Base-by-base conservation (phyloP, 768 basidiomycete species). In the Leccinum broughii region DNA sequence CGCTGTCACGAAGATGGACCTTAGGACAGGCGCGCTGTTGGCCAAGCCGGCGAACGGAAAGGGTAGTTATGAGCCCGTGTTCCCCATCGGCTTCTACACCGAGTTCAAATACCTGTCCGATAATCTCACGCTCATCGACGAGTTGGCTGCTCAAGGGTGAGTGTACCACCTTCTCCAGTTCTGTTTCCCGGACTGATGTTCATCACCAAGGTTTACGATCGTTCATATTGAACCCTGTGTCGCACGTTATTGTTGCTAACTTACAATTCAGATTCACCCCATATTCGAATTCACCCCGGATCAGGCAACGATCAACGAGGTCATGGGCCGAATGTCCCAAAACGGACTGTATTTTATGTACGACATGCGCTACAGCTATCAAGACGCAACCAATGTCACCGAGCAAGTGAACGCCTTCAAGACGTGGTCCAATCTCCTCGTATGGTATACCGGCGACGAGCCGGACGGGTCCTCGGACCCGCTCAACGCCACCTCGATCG, bases 331-430 rank as follows among this genome's bases (percentile, higher is more conserved):
- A 37, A 88, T 90, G 84, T 83, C 88, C 67, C 81, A 86, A 60
- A 82, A 85, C 0, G 82, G 82, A 0, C 17, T 71, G 51, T 92
- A 87, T 66, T 77, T 92, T 51, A 90, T 92, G 84, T 93, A 91
- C 64, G 89, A 92, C 69, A 90, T 93, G 90, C 82, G 90, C 62
- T 78, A 73, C 82, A 79, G 78, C 1, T 92, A 91, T 75, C 82
- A 80, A 78, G 83, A 91, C 66, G 64, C 74, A 11, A 78, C 81
- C 24, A 78, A 81, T 4, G 84, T 92, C 24, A 83, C 81, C 0
- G 80, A 80, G 48, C 81, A 92, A 73, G 89, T 92, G 20, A 85
- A 86, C 63, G 75, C 72, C 39, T 81, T 90, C 75, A 89, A 89
- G 69, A 80, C 79, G 35, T 81, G 87, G 46, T 75, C 84, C 0